Evolutionary conservation across 805 yeast genomes (phyloP), one percentile per base, ranked within the genome.

Genomic region (Naumovozyma dairenensis): DNA sequence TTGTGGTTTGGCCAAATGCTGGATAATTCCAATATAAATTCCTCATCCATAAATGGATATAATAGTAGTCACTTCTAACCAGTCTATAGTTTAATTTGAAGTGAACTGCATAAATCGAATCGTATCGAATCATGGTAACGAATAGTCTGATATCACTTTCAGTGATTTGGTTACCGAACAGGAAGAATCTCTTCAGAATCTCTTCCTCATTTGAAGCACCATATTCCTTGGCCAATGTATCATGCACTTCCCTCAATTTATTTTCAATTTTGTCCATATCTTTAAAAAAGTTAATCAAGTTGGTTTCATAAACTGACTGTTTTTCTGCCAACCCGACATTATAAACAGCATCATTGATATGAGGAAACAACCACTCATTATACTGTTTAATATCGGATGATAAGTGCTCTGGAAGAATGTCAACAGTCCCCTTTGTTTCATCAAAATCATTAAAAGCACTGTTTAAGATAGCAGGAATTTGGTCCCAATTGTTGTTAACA

Each of bases 271-370:
- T 76, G 47, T 81, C 89, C 51, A 85, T 65, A 43, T 77, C 69
- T 17, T 61, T 61, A 53, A 87, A 87, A 20, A 89, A 62, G 30
- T 69, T 71, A 21, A 50, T 59, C 3, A 80, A 85, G 48, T 80
- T 81, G 35, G 63, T 63, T 43, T 82, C 89, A 52, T 87, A 89
- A 10, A 78, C 84, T 41, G 79, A 85, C 57, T 84, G 93, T 38
- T 69, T 69, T 10, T 85, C 75, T 4, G 96, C 84, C 59, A 87
- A 89, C 0, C 97, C 97, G 2, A 92, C 45, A 62, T 85, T 89
- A 67, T 89, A 89, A 26, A 89, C 97, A 25, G 95, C 97, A 53
- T 82, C 84, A 68, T 89, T 89, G 57, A 89, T 80, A 48, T 70
- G 72, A 49, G 79, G 80, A 56, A 86, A 86, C 25, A 82, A 70